Conservation (phyloP, 768 basidiomycete species). For the Tylopilus vinaceipallidus region DNA sequence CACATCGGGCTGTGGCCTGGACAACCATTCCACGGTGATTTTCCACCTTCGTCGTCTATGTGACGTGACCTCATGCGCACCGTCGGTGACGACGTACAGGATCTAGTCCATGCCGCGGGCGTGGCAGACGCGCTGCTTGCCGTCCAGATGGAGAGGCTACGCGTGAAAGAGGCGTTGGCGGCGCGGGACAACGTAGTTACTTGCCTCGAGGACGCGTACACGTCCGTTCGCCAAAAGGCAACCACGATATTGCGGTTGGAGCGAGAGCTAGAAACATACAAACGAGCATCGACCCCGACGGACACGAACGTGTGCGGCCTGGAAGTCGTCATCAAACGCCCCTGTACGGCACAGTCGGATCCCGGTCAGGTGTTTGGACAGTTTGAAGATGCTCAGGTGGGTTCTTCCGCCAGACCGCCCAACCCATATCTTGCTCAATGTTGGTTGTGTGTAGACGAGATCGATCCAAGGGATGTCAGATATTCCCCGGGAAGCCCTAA, state of each 20-base stretch:
- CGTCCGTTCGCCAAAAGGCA: slow-evolving; percentile 60
- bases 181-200: slow-evolving; percentile 64
- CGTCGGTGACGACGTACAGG: slow-evolving; percentile 10
- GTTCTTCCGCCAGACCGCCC: not conserved
- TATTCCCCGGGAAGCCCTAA: not conserved
- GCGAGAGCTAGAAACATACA: slow-evolving; percentile 35
- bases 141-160: slow-evolving; percentile 50
- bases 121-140: slow-evolving; percentile 52
- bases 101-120: not conserved
- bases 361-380: not conserved
- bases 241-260: slow-evolving; percentile 48
- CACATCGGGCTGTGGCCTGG: slow-evolving; percentile 2
- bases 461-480: not conserved
- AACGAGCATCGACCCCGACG: slow-evolving; percentile 23
- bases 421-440: not conserved
- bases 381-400: not conserved
- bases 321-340: not conserved
- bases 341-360: not conserved
- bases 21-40: slow-evolving; percentile 14
- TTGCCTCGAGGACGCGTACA: slow-evolving; percentile 57
- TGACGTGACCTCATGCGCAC: not conserved
- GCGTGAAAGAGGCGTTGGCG: slow-evolving; percentile 53
- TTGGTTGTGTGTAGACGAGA: not conserved
- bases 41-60: not conserved
- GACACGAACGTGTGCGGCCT: slow-evolving; percentile 7